Conservation (phyloP, 2,329 filamentous ascomycete species). For the Fusarium sp. region DNA sequence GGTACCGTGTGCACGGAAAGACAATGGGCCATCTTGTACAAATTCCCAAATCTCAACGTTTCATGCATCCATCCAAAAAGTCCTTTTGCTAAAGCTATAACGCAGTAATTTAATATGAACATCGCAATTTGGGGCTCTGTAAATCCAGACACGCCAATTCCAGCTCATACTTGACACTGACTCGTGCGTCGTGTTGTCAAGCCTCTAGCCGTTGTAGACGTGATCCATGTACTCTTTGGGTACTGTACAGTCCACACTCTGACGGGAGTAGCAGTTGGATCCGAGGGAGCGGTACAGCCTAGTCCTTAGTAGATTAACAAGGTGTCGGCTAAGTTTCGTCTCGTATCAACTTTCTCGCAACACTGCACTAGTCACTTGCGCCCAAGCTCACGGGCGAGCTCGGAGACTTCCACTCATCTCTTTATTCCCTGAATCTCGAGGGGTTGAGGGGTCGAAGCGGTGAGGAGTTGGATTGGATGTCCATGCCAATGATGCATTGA, state of each 20-base stretch:
- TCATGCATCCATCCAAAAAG: not conserved
- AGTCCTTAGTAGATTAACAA: constrained; percentile 30
- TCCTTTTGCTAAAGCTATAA: not conserved
- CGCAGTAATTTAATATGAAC: not conserved
- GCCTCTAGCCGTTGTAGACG: not conserved
- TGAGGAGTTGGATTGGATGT: not conserved
- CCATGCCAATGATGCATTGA: not conserved
- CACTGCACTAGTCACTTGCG: constrained; percentile 1
- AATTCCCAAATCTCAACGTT: not conserved
- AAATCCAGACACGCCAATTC: not conserved
- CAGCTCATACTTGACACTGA: not conserved
- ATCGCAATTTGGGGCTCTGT: not conserved
- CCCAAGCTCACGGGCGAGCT: constrained; percentile 11
- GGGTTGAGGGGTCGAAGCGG: constrained; percentile 6
- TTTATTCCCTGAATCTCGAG: constrained; percentile 2
- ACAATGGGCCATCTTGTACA: not conserved
- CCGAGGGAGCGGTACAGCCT: constrained; percentile 44
- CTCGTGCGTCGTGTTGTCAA: not conserved
- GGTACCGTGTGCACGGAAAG: not conserved
- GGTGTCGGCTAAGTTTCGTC: constrained; percentile 26
- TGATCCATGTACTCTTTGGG: constrained; percentile 29
- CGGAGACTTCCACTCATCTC: constrained; percentile 14
- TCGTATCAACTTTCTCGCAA: constrained; percentile 24
- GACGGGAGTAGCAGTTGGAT: constrained; percentile 22
- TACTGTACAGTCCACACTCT: constrained; percentile 9